Base-by-base conservation (phyloP, 2,329 filamentous ascomycete genomes). In the Dactylellina drechsleri region DNA sequence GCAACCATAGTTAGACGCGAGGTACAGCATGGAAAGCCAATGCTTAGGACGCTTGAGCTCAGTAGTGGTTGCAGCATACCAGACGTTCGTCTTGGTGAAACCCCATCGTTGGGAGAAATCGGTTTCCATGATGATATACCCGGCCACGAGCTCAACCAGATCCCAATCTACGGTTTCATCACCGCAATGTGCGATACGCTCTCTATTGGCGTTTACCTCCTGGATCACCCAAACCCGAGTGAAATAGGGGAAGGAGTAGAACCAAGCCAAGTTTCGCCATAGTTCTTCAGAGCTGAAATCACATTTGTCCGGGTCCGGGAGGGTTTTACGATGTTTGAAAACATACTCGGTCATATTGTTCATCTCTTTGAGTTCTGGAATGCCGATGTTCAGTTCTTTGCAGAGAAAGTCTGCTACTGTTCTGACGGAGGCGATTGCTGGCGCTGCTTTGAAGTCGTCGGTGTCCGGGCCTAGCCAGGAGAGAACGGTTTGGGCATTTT, bases 1-100 rank as follows among this genome's bases (percentile, higher is more conserved):
- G 52, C 73, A 68, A 20, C 60, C 73, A 61, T 77, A 78, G 49
- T 77, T 78, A 15, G 78, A 80, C 2, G 77, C 79, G 50, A 80
- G 73, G 62, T 80, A 79, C 8, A 79, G 66, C 77, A 79, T 79
- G 10, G 58, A 76, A 18, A 80, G 78, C 79, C 78, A 80, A 49
- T 80, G 79, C 36, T 77, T 77, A 7, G 79, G 75, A 18, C 78
- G 74, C 31, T 77, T 76, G 12, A 79, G 65, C 60, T 78, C 77
- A 47, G 77, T 78, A n/a, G 78, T 76, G n/a, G 77, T 75, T 45
- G 76, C 79, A 2, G 79, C 76, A 53, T 76, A 79, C 78, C 79
- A 80, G 59, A 79, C 79, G 50, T 79, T 76, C n/a, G 78, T 73
- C 28, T 77, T 74, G 15, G 77, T 66, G 58, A 79, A 79, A 23